A percentile compares a stretch with the other conserved stretches of the same genome.
These are phyloP conservation scores for Russula vinacea DNA, from an alignment of 768 basidiomycete genomes.

Conservation along the genomic window DNA sequence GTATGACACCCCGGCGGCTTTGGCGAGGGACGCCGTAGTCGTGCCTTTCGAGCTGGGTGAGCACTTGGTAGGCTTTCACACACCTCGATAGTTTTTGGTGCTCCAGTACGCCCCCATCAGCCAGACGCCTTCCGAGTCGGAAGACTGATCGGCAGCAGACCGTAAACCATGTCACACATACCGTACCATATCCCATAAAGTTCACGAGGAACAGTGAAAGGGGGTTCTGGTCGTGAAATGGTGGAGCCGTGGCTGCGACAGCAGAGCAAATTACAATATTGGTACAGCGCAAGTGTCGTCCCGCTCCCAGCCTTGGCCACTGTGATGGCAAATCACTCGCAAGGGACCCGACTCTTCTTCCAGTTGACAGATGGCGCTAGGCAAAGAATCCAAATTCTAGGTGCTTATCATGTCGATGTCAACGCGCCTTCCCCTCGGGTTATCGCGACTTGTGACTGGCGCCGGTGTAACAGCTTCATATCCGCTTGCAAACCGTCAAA, in stretches of 20 bases:
- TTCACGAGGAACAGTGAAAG: constrained; percentile 16
- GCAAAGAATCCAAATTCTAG: neutral
- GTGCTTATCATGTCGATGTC: neutral
- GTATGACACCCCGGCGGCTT: constrained; percentile 2
- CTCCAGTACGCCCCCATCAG: neutral
- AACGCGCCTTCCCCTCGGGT: constrained; percentile 1
- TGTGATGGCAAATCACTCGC: neutral
- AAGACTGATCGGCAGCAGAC: neutral
- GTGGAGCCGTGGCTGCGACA: constrained; percentile 7
- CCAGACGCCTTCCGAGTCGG: neutral
- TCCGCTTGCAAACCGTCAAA: neutral
- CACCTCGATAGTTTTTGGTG: neutral
- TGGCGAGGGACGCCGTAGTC: neutral
- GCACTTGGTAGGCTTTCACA: neutral
- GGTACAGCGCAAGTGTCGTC: neutral
- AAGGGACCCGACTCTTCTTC: neutral
- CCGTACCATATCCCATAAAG: neutral
- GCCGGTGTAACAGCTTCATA: constrained; percentile 3
- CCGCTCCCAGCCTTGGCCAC: neutral
- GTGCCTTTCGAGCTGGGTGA: neutral
- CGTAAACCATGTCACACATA: neutral
- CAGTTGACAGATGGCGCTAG: constrained; percentile 8
- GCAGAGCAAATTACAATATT: neutral
- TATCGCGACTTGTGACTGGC: neutral
- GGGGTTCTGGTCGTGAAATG: constrained; percentile 23